These are phyloP conservation scores for Calycina herbarum DNA, from an alignment of 2,329 filamentous ascomycete species.

Conservation along the genomic window DNA sequence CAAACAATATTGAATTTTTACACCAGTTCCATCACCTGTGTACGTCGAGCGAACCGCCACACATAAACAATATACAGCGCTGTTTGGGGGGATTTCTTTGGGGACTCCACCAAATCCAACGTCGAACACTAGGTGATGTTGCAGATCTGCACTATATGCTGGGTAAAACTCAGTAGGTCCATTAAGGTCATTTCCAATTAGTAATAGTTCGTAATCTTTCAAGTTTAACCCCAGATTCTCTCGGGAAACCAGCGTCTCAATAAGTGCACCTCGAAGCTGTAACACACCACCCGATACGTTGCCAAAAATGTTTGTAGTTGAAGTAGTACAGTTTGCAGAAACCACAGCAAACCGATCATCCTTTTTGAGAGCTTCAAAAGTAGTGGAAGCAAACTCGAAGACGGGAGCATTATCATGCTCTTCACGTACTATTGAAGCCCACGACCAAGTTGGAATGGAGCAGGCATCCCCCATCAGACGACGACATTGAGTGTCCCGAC, in stretches of 20 bases:
- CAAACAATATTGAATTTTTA: background rate
- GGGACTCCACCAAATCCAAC: background rate
- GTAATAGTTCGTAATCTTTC: too few species aligned
- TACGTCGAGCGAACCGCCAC: background rate
- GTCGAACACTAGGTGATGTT: background rate
- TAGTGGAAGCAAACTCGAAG: background rate
- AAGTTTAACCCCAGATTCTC: too few species aligned
- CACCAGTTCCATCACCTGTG: too few species aligned
- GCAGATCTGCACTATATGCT: background rate
- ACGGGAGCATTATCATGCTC: too few species aligned
- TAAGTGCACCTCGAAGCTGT: background rate
- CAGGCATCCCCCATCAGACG: background rate
- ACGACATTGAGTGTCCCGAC: background rate
- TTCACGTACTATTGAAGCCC: too few species aligned
- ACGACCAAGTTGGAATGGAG: background rate
- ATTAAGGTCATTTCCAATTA: too few species aligned
- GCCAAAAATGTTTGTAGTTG: background rate
- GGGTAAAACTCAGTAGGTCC: background rate
- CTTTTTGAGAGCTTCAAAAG: background rate
- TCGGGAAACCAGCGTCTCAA: background rate
- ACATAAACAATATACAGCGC: background rate
- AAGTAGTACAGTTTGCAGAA: background rate
- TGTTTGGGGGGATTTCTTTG: background rate
- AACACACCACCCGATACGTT: background rate
- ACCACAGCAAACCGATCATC: background rate